Evolutionary conservation across 768 basidiomycete species (phyloP), one percentile per base, ranked within the genome.

Genomic region (Hericium coralloides): DNA sequence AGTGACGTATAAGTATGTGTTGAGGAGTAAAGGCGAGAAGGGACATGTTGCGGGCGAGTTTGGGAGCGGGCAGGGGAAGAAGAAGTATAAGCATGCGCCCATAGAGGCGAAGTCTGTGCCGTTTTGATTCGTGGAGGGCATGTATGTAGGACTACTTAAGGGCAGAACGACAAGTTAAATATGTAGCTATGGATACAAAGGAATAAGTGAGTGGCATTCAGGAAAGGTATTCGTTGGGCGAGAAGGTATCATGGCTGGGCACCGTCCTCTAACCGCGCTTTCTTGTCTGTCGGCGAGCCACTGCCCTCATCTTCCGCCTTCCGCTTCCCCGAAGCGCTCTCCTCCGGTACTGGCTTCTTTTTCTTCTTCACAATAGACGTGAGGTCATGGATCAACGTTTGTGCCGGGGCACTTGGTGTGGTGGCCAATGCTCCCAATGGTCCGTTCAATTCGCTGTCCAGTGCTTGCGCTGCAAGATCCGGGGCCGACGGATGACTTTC

Each of bases 1-100:
- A 61, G 89, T 94, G 41, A 97, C 86, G 57, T 98, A 99, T 78
- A 98, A 98, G 74, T 99, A 98, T 70, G 83, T 93, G 76, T 72
- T 98, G 73, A 76, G 80, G 71, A 94, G 93, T 70, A 82, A 75
- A 63, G 84, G 74, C 50, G 76, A 75, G 48, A 75, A 71, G 52
- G 97, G 95, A 10, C 94, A 97, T 65, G 72, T 89, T n/a, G 92
- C 87, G 8, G 81, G 82, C 5, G 95, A 97, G 65, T 95, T 93
- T 69, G 92, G 89, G 15, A 68, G 69, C 2, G 89, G 83, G 2
- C 73, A 74, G 48, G 82, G 80, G 0, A 87, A 87, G 72, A 89
- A 82, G 69, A 73, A 72, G 63, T 98, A 83, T 67, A 89, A 83
- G 68, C 90, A 92, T 69, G 69, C 68, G 47, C 65, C 65, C 31